Evolutionary conservation across 164 flowering plant genomes (phyloP).

Genomic region (Vitis rupestris): DNA sequence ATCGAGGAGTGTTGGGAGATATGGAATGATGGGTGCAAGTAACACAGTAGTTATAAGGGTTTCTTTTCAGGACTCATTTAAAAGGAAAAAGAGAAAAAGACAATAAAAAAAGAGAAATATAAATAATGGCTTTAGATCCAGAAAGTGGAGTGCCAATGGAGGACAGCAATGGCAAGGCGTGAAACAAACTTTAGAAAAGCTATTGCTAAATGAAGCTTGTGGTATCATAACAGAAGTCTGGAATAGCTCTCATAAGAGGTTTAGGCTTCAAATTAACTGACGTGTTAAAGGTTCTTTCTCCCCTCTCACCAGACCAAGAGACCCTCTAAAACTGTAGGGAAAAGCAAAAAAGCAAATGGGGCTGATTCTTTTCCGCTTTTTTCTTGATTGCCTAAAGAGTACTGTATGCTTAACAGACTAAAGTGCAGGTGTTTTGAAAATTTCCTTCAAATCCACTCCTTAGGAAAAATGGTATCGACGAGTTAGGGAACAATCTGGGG

Average conservation of each 20-base stretch:
- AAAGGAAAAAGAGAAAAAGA: too few species aligned
- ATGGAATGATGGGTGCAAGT: not conserved
- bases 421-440: not conserved
- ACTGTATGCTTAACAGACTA: not conserved
- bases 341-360: not conserved
- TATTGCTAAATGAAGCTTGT: too few species aligned
- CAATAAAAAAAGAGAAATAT: too few species aligned
- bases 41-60: not conserved
- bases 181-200: too few species aligned
- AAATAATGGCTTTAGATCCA: too few species aligned
- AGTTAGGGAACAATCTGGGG: too few species aligned
- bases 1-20: not conserved
- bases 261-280: too few species aligned
- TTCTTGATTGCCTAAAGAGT: slow-evolving; percentile 1
- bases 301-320: not conserved
- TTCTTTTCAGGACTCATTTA: too few species aligned
- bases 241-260: too few species aligned
- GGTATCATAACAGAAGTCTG: too few species aligned
- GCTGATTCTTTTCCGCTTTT: not conserved
- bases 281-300: not conserved
- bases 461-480: not conserved
- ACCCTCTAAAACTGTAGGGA: not conserved
- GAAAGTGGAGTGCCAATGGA: too few species aligned
- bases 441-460: not conserved
- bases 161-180: too few species aligned